phyloP scores from a whole-genome alignment of 1,139 yeast species.

The Kodamaea suecica region DNA sequence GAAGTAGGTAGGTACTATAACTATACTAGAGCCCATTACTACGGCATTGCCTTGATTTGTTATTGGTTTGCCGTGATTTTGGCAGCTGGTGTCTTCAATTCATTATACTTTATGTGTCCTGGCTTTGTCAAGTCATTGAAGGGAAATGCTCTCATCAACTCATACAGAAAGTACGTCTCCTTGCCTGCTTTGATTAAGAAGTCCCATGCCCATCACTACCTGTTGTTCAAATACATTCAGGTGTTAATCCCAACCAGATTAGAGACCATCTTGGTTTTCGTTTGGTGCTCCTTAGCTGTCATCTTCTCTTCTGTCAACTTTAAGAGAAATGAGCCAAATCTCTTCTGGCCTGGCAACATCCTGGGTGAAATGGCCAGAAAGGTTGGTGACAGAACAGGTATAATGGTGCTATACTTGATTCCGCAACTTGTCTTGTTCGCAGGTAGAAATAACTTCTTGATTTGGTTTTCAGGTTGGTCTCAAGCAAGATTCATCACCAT shows the following conservation, averaged over 20 bases:
- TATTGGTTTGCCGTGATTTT: slow-evolving; percentile 45
- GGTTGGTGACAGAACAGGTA: slow-evolving; percentile 61
- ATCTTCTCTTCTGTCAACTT: slow-evolving; percentile 42
- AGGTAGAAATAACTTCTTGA: slow-evolving; percentile 66
- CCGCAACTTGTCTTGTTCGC: slow-evolving; percentile 57
- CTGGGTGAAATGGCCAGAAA: slow-evolving; percentile 48
- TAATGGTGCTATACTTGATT: slow-evolving; percentile 43
- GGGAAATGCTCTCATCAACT: slow-evolving; percentile 34
- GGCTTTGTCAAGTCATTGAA: slow-evolving; percentile 26
- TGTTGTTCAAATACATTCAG: slow-evolving; percentile 29
- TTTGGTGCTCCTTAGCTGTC: slow-evolving; percentile 43
- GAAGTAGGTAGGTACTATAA: slow-evolving; percentile 37
- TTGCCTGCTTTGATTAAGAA: slow-evolving; percentile 47
- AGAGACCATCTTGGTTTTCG: slow-evolving; percentile 39
- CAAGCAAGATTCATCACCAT: slow-evolving; percentile 57
- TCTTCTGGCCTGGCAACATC: slow-evolving; percentile 25
- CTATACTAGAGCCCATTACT: slow-evolving; percentile 46
- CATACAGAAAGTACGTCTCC: slow-evolving; percentile 39
- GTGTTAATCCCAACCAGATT: slow-evolving; percentile 60
- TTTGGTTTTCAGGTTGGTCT: slow-evolving; percentile 65
- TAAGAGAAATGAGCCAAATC: slow-evolving; percentile 34
- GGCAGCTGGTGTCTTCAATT: slow-evolving; percentile 43
- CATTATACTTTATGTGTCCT: slow-evolving; percentile 34
- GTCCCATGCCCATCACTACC: slow-evolving; percentile 39
- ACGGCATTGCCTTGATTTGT: slow-evolving; percentile 47